Evolutionary conservation across 805 yeast genomes (phyloP).

Genomic region (Metschnikowia chrysomelidarum): DNA sequence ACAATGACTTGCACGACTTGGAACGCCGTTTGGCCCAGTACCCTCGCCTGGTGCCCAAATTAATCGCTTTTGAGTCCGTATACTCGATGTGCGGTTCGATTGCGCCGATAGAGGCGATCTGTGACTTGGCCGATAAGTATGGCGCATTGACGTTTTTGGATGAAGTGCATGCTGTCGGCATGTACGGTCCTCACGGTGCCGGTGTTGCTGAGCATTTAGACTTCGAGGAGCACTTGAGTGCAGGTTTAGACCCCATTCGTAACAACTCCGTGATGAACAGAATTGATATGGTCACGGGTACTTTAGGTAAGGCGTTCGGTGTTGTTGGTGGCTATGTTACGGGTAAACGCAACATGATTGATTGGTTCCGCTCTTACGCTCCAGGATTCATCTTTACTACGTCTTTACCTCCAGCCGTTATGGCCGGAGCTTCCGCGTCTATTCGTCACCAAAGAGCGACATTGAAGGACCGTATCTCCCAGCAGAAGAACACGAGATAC

Average conservation of each 20-base stretch:
- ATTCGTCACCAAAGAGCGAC: slow-evolving; percentile 80
- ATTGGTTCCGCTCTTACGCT: slow-evolving; percentile 94
- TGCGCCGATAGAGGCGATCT: slow-evolving; percentile 87
- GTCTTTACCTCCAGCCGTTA: slow-evolving; percentile 92
- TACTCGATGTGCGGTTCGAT: slow-evolving; percentile 99
- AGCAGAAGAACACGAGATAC: slow-evolving; percentile 82
- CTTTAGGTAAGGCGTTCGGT: slow-evolving; percentile 96
- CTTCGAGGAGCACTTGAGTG: slow-evolving; percentile 73
- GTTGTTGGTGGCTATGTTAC: slow-evolving; percentile 98
- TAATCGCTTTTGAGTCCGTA: slow-evolving; percentile 95
- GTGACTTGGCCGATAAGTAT: slow-evolving; percentile 95
- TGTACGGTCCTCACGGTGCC: slow-evolving; percentile 99
- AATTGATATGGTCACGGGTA: slow-evolving; percentile 95
- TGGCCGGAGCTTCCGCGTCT: slow-evolving; percentile 93
- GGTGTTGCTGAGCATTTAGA: slow-evolving; percentile 98
- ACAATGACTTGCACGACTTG: slow-evolving; percentile 81
- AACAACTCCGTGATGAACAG: slow-evolving; percentile 71
- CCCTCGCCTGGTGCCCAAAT: slow-evolving; percentile 86
- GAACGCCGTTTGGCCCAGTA: slow-evolving; percentile 74
- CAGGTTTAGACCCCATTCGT: slow-evolving; percentile 52
- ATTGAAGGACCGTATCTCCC: slow-evolving; percentile 73
- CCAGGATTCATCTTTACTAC: slow-evolving; percentile 99
- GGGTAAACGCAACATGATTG: slow-evolving; percentile 76
- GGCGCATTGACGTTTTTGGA: slow-evolving; percentile 97
- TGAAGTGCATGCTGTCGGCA: slow-evolving; percentile 98